Conservation (phyloP, 202 grass and related monocot species). For the Saccharum hybrid region DNA sequence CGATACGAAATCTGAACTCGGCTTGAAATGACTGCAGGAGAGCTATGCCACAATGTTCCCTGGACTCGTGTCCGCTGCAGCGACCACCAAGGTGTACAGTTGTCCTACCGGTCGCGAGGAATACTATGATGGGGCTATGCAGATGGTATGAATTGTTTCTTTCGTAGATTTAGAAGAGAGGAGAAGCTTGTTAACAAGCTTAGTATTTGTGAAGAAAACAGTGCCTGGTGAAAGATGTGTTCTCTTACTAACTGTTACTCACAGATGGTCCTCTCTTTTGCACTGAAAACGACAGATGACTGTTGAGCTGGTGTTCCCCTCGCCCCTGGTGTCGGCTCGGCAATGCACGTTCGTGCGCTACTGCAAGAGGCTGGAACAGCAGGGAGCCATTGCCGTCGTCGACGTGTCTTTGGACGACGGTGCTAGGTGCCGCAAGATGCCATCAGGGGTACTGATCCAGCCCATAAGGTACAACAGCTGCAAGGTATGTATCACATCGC, state of each 20-base stretch:
- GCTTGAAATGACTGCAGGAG: conserved; percentile 47
- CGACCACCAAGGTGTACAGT: conserved; percentile 37
- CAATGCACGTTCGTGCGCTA: conserved; percentile 62
- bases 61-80: conserved; percentile 43
- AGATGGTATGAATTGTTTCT: conserved; percentile 55
- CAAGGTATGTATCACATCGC: conserved; percentile 44
- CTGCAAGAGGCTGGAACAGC: conserved; percentile 44
- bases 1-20: conserved; percentile 18
- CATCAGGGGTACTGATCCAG: conserved; percentile 57
- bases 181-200: neutral
- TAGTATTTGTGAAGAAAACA: conserved; percentile 6
- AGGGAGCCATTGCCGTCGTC: conserved; percentile 44
- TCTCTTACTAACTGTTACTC: neutral
- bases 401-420: conserved; percentile 61
- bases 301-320: conserved; percentile 46
- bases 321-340: conserved; percentile 56
- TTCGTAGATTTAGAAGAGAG: neutral
- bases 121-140: conserved; percentile 52
- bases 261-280: conserved; percentile 18
- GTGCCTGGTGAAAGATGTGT: neutral
- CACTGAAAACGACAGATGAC: conserved; percentile 54
- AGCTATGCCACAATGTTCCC: conserved; percentile 55
- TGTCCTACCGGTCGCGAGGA: neutral
- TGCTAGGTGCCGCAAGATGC: conserved; percentile 52
- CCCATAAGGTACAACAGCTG: conserved; percentile 43